Conservation (phyloP, 257 asterid species). For the Solanum piurae region DNA sequence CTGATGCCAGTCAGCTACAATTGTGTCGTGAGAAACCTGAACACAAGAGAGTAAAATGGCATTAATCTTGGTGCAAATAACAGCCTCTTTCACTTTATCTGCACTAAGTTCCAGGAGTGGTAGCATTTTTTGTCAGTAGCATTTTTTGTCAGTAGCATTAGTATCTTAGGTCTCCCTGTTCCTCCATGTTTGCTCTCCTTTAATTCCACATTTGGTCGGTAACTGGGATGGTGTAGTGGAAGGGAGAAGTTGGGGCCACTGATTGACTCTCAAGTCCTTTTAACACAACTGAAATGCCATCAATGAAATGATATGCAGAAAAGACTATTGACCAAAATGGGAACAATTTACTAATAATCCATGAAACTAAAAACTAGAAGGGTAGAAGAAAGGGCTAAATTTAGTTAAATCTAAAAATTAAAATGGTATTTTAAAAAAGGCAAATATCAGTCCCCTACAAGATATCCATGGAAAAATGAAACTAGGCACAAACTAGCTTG, state of each 20-base stretch:
- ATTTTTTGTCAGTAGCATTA: background rate
- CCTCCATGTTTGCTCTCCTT: background rate
- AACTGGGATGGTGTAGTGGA: background rate
- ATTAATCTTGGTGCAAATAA: background rate
- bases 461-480: background rate
- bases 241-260: background rate
- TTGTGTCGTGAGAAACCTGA: slow-evolving; percentile 81
- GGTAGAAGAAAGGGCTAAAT: background rate
- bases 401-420: background rate
- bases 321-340: background rate
- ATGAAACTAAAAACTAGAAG: background rate
- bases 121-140: background rate
- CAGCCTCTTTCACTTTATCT: background rate
- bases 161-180: background rate
- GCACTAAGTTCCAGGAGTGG: background rate
- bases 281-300: background rate
- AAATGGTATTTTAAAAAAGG: background rate
- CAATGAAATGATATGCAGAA: background rate
- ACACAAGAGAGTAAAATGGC: slow-evolving; percentile 17
- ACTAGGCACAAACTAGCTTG: background rate
- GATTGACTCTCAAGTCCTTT: background rate
- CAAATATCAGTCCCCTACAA: background rate
- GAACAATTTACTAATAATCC: background rate
- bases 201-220: background rate
- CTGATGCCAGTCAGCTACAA: slow-evolving; percentile 61